Base-by-base conservation (phyloP, 2,329 filamentous ascomycete genomes). In the Hypoxylon sp. region DNA sequence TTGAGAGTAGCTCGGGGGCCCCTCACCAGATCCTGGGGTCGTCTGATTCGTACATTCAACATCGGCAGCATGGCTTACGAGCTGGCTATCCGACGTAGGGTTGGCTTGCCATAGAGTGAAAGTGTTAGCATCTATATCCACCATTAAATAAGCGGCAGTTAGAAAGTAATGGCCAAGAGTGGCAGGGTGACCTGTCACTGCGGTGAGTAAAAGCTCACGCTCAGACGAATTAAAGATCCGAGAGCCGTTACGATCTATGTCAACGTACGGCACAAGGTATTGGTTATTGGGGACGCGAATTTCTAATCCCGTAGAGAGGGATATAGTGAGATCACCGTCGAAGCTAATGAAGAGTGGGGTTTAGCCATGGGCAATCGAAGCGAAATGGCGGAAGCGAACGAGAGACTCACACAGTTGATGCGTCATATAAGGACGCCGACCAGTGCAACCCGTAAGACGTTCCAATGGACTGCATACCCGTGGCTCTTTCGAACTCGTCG, bases 81-180 rank as follows among this genome's bases (percentile, higher is more conserved):
- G 61, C 25, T 58, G 31, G 46, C 65, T 68, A 14, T 61, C 65
- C 7, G 50, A 31, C 2, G 65, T 64, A 14, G 75, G 76, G 30
- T 80, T 80, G 0, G 78, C 77, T 13, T 79, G 70, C 79, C 79
- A 81, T 5, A 80, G 66, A 0, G 79, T 80, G 27, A 80, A 81
- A 0, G 74, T 77, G 0, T 72, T 61, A 6, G 75, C 72, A 7
- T 80, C 79, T 25, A 77, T 74, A 42, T 80, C 74, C 6, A 81
- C 77, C 79, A 81, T 80, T 0, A 81, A 70, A 55, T 81, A 81
- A 0, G 78, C 79, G 0, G 76, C 68, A 0, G 78, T 80, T 10
- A 80, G 68, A 46, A 81, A 81, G 49, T 79, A 79, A 0, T 79
- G 73, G 1, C 79, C 79, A 0, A 81, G 65, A 0, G 74, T 77